These are phyloP conservation scores for Sonneratia caseolaris DNA, from an alignment of 345 rosid species.

Conservation along the genomic window DNA sequence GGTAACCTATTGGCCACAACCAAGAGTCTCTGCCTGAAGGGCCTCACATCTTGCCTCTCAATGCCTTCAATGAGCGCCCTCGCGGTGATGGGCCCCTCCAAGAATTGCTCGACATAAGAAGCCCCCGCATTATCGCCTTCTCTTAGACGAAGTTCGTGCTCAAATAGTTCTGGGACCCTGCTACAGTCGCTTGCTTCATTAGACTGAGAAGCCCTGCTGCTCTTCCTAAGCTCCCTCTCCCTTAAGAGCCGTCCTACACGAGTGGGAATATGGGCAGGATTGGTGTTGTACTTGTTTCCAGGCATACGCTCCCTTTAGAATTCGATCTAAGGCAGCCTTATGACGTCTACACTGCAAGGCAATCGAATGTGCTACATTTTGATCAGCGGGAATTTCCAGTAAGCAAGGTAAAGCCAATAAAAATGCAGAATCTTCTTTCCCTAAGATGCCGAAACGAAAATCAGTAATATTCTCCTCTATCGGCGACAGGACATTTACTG, in stretches of 20 bases:
- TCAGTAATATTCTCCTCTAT: neutral
- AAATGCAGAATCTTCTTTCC: slow-evolving; percentile 10
- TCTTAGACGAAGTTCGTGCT: slow-evolving; percentile 37
- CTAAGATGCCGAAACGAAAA: slow-evolving; percentile 6
- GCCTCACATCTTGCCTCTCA: slow-evolving; percentile 60
- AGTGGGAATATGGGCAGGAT: slow-evolving; percentile 40
- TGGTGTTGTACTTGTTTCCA: slow-evolving; percentile 73
- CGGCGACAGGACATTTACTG: neutral
- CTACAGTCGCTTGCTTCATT: slow-evolving; percentile 42
- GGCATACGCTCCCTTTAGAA: slow-evolving; percentile 72
- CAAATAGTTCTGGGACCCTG: slow-evolving; percentile 30
- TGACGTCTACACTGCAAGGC: slow-evolving; percentile 13
- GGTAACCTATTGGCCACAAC: slow-evolving; percentile 98
- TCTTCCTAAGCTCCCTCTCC: slow-evolving; percentile 64
- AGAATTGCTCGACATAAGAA: slow-evolving; percentile 47
- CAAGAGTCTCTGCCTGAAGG: slow-evolving; percentile 71
- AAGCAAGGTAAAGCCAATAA: slow-evolving; percentile 12
- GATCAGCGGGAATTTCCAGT: slow-evolving; percentile 18
- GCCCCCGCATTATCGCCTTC: slow-evolving; percentile 43
- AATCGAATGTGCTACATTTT: slow-evolving; percentile 46
- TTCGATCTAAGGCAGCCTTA: slow-evolving; percentile 18
- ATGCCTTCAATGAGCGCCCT: slow-evolving; percentile 33
- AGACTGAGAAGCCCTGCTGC: slow-evolving; percentile 32
- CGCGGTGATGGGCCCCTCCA: slow-evolving; percentile 57
- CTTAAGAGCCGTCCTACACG: slow-evolving; percentile 71